Percentiles rank a stretch among this genome's conserved stretches.
Evolutionary conservation across 768 basidiomycete genomes (phyloP).

Genomic region (Exidia glandulosa): DNA sequence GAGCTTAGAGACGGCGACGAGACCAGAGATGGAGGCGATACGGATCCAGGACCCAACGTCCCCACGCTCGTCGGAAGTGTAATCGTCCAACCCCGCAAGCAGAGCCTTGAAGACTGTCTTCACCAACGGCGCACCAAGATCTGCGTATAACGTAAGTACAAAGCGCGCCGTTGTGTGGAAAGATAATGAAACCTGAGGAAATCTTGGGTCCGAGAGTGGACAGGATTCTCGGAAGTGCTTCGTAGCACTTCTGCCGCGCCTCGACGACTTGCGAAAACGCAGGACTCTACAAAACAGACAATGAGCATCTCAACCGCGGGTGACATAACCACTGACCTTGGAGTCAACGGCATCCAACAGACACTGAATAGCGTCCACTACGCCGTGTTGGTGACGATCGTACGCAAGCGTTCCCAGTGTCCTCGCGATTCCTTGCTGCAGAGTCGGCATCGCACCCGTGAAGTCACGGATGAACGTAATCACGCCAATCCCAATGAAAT

Average conservation of each 20-base stretch:
- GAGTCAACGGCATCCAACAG: conserved; percentile 49
- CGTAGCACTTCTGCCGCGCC: conserved; percentile 3
- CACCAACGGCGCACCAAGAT: conserved; percentile 34
- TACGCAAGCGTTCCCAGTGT: conserved; percentile 64
- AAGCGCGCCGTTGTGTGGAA: conserved; percentile 7
- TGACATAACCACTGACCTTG: conserved; percentile 29
- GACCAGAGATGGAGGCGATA: conserved; percentile 58
- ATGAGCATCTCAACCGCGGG: conserved; percentile 9
- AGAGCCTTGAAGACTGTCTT: conserved; percentile 38
- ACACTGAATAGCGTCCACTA: conserved; percentile 43
- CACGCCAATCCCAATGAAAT: conserved; percentile 7
- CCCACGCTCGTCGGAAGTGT: conserved; percentile 87
- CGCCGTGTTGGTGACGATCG: conserved; percentile 37
- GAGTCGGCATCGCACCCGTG: conserved; percentile 32
- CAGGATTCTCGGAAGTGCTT: conserved; percentile 10
- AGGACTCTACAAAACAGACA: conserved; percentile 18
- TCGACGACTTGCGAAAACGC: conserved; percentile 21
- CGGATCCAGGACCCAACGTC: conserved; percentile 97
- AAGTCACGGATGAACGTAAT: conserved; percentile 57
- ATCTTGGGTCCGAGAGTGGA: neutral
- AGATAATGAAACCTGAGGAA: conserved; percentile 30
- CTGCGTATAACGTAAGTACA: conserved; percentile 22
- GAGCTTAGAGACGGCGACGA: conserved; percentile 42
- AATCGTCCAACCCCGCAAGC: conserved; percentile 73
- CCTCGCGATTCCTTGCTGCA: conserved; percentile 66